Conservation (phyloP, 345 rosid genomes). For the Hibiscus syriacus region DNA sequence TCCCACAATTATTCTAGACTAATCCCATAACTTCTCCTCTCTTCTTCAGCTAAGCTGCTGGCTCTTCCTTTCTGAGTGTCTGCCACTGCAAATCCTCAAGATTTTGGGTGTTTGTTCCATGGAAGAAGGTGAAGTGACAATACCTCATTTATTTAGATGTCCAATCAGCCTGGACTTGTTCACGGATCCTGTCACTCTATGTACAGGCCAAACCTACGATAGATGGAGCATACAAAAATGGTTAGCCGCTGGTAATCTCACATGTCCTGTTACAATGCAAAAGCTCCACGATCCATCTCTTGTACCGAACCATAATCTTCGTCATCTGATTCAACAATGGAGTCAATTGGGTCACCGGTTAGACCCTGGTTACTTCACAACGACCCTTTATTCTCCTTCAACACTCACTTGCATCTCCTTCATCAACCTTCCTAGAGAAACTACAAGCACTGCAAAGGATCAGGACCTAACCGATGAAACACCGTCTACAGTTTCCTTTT, state of each 20-base stretch:
- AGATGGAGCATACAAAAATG: constrained; percentile 56
- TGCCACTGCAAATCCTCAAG: no score
- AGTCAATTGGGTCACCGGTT: constrained; percentile 23
- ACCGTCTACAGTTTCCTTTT: constrained; percentile 11
- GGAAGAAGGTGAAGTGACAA: no score
- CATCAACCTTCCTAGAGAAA: no score
- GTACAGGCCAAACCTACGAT: constrained; percentile 68
- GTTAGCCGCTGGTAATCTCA: constrained; percentile 50
- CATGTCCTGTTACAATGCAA: no score
- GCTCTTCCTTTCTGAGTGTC: no score
- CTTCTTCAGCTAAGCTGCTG: constrained; percentile 48
- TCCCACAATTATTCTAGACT: no score
- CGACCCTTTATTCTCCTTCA: constrained; percentile 23
- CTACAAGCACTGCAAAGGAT: constrained; percentile 22
- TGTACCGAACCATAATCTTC: constrained; percentile 59
- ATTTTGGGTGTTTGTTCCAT: no score
- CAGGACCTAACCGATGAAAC: constrained; percentile 22
- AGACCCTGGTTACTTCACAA: constrained; percentile 14
- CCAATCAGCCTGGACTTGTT: no score
- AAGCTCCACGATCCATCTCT: constrained; percentile 44
- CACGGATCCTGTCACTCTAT: no score
- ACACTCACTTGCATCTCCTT: no score
- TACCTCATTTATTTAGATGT: no score
- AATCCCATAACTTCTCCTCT: no score
- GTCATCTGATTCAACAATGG: constrained; percentile 55